Base-by-base conservation (phyloP, 208 protist species). In the Wallacemonas rigidus region DNA sequence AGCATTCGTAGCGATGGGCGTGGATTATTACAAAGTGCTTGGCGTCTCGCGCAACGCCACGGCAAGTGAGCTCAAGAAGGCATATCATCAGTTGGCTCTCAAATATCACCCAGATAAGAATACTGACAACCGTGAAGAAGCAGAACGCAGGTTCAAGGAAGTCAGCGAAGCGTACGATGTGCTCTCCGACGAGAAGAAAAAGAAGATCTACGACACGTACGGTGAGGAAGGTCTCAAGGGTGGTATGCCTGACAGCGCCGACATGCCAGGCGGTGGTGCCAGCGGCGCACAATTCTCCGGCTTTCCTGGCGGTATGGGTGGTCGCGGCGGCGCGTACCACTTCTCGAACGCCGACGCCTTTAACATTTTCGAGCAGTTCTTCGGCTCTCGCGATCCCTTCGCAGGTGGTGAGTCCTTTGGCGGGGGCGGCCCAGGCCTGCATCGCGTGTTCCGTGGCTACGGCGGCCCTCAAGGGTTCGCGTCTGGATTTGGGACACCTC, bases 151-250 rank as follows among this genome's bases (percentile, higher is more conserved):
- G 71, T 98, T 98, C 74, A 96, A 98, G 74, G 71, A 95, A 57
- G 96, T 99, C 61, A 95, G 89, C 58, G 82, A 98, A 41, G 99
- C 99, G 15, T 99, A 99, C 80, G 98, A 99, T 53, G 90, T 99
- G 5, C 92, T 99, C 5, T 93, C 77, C 48, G 98, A 99, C 70
- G 74, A 83, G 57, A 83, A 99, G 77, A 99, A 99, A 84, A 85
- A 97, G 71, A 80, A 89, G 60, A 85, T 99, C 17, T 99, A 99
- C 81, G 99, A 99, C 76, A 74, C 90, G 62, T 98, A 98, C 82
- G 99, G 98, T 44, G 93, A 99, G 86, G 91, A 99, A 48, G 98
- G 98, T 36, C 82, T 99, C 2, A 92, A 99, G 74, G 91, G 90
- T 44, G 94, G 95, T 35, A 77, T 86, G 38, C 72, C 77, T 0